Conservation (phyloP, 768 basidiomycete species). For the Pleurotus citrinopileatus region DNA sequence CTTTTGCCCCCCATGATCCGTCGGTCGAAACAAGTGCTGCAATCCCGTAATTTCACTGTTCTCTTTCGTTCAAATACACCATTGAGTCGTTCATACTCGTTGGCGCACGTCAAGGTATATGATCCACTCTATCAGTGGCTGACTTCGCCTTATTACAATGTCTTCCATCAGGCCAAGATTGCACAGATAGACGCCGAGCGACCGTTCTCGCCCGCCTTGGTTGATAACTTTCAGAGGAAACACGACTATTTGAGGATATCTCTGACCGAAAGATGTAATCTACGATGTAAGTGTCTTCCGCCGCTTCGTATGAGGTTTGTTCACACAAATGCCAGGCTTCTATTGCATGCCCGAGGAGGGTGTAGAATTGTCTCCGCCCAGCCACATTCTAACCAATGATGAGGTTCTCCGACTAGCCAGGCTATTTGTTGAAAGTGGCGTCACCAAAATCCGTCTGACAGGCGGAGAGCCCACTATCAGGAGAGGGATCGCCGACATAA, state of each 20-base stretch:
- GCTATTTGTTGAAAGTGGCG: constrained; percentile 78
- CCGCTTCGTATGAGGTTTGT: neutral
- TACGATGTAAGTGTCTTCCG: constrained; percentile 59
- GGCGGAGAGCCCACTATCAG: constrained; percentile 88
- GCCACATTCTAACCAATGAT: constrained; percentile 68
- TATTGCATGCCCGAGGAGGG: constrained; percentile 91
- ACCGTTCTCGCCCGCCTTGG: constrained; percentile 49
- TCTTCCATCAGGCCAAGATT: constrained; percentile 49
- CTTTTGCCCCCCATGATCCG: neutral
- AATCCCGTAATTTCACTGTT: neutral
- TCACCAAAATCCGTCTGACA: constrained; percentile 85
- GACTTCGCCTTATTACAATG: neutral
- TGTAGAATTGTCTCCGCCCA: constrained; percentile 66
- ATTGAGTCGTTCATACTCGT: too few species aligned
- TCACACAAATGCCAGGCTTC: constrained; percentile 52
- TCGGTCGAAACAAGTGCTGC: neutral
- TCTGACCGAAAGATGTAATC: constrained; percentile 83
- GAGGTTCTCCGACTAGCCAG: constrained; percentile 72
- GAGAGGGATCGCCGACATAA: constrained; percentile 67
- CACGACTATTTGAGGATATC: constrained; percentile 91
- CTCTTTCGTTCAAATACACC: neutral
- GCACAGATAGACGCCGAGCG: constrained; percentile 45
- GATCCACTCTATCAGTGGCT: constrained; percentile 3
- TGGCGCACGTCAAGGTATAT: constrained; percentile 19
- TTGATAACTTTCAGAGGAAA: constrained; percentile 64